These are phyloP conservation scores for Aspergillus fijiensis DNA, from an alignment of 2,329 filamentous ascomycete genomes.

Conservation along the genomic window DNA sequence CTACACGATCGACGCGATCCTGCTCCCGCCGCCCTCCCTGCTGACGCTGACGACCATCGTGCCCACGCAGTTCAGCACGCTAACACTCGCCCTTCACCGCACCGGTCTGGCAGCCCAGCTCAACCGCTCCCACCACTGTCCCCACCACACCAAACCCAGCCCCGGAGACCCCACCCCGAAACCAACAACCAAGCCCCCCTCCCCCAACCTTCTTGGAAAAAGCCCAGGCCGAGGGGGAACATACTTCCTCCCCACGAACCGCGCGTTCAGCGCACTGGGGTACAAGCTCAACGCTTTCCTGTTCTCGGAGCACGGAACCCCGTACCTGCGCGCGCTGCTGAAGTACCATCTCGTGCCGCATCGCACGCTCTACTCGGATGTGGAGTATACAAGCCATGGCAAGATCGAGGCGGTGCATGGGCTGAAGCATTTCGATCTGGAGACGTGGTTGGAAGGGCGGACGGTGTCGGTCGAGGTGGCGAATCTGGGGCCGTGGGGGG, in stretches of 20 bases:
- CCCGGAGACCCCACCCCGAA: too few relatives aligned
- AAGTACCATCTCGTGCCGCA: constrained; percentile 76
- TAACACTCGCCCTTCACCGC: constrained; percentile 70
- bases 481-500: constrained; percentile 65
- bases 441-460: constrained; percentile 67
- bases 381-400: constrained; percentile 59
- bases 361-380: constrained; percentile 77
- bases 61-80: constrained; percentile 73
- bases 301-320: constrained; percentile 71
- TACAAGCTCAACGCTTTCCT: constrained; percentile 75
- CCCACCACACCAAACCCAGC: constrained; percentile 31
- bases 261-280: constrained; percentile 75
- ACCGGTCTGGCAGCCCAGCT: constrained; percentile 67
- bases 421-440: constrained; percentile 58
- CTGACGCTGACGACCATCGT: constrained; percentile 64
- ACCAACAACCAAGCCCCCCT: constrained; percentile 24
- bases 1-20: constrained; percentile 70
- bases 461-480: constrained; percentile 70
- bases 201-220: neutral
- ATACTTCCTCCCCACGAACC: constrained; percentile 77
- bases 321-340: constrained; percentile 74
- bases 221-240: constrained; percentile 51
- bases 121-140: constrained; percentile 40
- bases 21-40: constrained; percentile 71
- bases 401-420: constrained; percentile 33